Percentiles rank a stretch among this genome's conserved stretches.
phyloP scores from a whole-genome alignment of 73 alveolate species.

The Tetrahymena elliotti region DNA sequence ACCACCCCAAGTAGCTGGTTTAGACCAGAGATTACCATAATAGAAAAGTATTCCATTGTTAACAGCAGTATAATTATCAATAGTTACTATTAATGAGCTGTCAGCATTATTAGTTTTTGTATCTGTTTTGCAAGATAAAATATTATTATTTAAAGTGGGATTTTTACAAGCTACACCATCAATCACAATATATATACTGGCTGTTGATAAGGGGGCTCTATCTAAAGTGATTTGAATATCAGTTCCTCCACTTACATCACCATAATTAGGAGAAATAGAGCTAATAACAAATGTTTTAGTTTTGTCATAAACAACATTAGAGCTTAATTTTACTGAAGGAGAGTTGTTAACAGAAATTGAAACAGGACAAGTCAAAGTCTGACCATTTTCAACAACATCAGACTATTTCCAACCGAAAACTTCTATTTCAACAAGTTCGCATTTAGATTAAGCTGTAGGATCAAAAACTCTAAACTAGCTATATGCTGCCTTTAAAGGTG shows the following conservation, averaged over 20 bases:
- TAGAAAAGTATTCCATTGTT: conserved; percentile 37
- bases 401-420: conserved; percentile 14
- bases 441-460: conserved; percentile 17
- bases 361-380: conserved; percentile 2
- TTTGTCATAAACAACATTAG: conserved; percentile 4
- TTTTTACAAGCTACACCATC: conserved; percentile 56
- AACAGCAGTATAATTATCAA: conserved; percentile 33
- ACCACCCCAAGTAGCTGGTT: conserved; percentile 65
- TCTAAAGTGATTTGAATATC: neutral
- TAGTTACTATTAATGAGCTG: neutral
- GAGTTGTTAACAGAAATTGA: neutral
- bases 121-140: conserved; percentile 45
- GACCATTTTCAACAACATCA: neutral
- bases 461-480: conserved; percentile 3
- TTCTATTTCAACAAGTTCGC: conserved; percentile 21
- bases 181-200: conserved; percentile 30
- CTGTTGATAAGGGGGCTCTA: conserved; percentile 11
- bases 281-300: neutral
- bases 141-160: conserved; percentile 2
- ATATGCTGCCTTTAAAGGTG: neutral
- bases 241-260: neutral
- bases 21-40: conserved; percentile 57
- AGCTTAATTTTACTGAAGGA: neutral
- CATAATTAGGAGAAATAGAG: neutral
- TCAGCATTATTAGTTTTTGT: conserved; percentile 22